Evolutionary conservation across 257 asterid species (phyloP).

Genomic region (Sherardia arvensis): DNA sequence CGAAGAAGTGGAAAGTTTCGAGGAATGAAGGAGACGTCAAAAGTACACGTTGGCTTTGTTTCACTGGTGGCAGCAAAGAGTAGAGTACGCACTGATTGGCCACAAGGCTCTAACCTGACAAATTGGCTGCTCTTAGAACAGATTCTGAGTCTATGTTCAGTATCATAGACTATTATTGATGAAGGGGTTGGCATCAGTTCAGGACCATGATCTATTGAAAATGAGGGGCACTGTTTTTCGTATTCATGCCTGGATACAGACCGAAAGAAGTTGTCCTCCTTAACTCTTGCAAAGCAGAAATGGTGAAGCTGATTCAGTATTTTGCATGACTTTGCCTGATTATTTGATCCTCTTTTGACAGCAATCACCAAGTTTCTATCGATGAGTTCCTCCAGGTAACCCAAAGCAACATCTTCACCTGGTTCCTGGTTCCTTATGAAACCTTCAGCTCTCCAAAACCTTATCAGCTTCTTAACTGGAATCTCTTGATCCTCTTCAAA

Average conservation of each 20-base stretch:
- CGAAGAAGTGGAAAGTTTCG: neutral
- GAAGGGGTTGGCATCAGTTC: neutral
- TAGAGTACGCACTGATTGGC: neutral
- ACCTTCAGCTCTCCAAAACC: constrained; percentile 14
- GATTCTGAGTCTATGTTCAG: neutral
- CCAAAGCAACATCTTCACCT: constrained; percentile 7
- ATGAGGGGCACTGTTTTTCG: neutral
- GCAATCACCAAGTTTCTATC: neutral
- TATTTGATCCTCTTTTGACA: neutral
- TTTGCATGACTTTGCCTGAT: neutral
- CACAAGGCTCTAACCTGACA: neutral
- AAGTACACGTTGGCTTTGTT: neutral
- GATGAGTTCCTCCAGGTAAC: constrained; percentile 10
- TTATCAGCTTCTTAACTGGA: neutral
- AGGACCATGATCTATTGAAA: neutral
- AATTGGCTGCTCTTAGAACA: neutral
- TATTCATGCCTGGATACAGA: neutral
- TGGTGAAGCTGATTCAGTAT: neutral
- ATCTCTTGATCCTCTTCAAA: neutral
- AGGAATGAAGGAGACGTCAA: neutral
- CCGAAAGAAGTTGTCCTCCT: neutral
- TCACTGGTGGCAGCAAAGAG: constrained; percentile 1
- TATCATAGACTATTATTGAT: neutral
- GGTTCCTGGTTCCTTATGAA: neutral
- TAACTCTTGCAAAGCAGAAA: neutral